Evolutionary conservation across 2,329 filamentous ascomycete genomes (phyloP), one percentile per base, ranked within the genome.

Genomic region (Exophiala sp.): DNA sequence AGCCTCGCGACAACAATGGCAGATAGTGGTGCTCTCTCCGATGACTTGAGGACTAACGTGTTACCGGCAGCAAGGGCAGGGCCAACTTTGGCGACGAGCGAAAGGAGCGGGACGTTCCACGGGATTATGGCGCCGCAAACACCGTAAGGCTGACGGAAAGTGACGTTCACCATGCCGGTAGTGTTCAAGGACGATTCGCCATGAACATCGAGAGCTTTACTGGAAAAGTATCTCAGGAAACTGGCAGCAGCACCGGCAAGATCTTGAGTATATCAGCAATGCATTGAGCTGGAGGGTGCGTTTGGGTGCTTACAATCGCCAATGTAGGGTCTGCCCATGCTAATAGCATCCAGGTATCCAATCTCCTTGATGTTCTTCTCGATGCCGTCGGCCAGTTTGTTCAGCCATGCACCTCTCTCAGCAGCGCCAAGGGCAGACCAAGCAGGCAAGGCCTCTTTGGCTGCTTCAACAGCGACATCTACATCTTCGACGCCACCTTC

Each of bases 221-320:
- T 56, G 29, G 51, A 50, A 66, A 91, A 94, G 77, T 92, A 96
- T 72, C 91, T 84, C 66, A 96, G 73, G 75, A 82, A 86, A 67
- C 79, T 85, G 61, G 82, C 78, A 54, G 85, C 85, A 63, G 65
- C 82, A 80, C 50, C 71, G 75, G 39, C 95, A 79, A 68, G 96
- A 90, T 61, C 84, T 87, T 68, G 84, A 38, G 34, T 21, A 21
- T 16, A 38, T 50, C 21, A 50, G 47, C 16, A 21, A 35, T 7
- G 10, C 2, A 38, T 9, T 44, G 38, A 35, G 3, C 14, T 10
- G 21, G 18, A 18, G 24, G 24, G 10, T 12, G 34, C 35, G 5
- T 16, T 5, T 33, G 20, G 33, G 33, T 50, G 21, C 49, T 52
- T 87, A 55, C 72, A 54, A 12, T 73, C 69, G 39, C 72, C 68